These are phyloP conservation scores for Turnera subulata DNA, from an alignment of 345 rosid genomes.

Conservation along the genomic window DNA sequence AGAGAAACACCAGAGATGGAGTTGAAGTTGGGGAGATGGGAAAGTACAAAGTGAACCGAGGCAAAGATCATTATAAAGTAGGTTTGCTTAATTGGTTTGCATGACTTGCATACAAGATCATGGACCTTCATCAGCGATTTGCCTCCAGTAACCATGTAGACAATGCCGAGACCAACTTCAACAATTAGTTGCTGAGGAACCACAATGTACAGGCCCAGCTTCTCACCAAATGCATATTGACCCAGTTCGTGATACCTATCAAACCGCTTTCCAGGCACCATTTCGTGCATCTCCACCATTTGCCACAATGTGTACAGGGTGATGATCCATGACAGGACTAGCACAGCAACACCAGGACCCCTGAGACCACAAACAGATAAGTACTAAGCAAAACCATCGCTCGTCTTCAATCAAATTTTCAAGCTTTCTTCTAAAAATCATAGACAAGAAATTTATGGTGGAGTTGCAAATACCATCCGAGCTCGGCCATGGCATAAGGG, in stretches of 20 bases:
- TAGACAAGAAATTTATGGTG: too few species aligned
- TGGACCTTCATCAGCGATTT: not conserved
- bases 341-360: not conserved
- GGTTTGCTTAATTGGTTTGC: not conserved
- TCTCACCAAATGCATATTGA: not conserved
- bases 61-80: conserved; percentile 25
- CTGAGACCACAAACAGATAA: too few species aligned
- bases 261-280: not conserved
- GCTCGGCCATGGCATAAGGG: too few species aligned
- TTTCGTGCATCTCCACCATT: not conserved
- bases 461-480: too few species aligned
- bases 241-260: not conserved
- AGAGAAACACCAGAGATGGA: conserved; percentile 34
- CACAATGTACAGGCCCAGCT: not conserved
- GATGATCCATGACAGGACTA: not conserved
- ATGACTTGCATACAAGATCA: not conserved
- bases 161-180: not conserved
- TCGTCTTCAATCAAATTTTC: too few species aligned
- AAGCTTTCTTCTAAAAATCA: too few species aligned
- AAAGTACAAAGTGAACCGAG: conserved; percentile 29
- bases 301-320: not conserved
- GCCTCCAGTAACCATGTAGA: not conserved
- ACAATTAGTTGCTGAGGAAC: not conserved
- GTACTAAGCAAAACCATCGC: too few species aligned
- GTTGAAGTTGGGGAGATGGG: conserved; percentile 34